Base-by-base conservation (phyloP, 305 asterid species). In the Coffea humblotiana region DNA sequence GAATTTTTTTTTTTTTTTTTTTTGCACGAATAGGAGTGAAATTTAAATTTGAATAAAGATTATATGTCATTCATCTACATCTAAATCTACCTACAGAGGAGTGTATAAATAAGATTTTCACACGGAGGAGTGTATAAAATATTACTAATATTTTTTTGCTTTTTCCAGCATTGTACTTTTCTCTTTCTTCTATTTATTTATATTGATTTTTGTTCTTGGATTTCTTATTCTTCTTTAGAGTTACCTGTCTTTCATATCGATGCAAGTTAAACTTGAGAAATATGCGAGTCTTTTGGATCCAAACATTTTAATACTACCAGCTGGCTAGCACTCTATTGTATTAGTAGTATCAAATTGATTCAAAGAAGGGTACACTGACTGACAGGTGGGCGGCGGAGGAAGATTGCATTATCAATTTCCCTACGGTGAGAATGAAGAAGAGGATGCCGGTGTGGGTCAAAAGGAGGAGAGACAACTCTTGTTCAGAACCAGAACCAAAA, bases 351-450 rank as follows among this genome's bases (percentile, higher is more conserved):
- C 14, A 4, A 9, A 23, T n/a, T 14, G n/a, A 14, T 27, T 25
- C 16, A 43, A 29, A 63, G 7, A 58, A 77, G 3, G 61, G 15
- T n/a, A 8, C 43, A 37, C 5, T 37, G 64, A 29, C 32, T 29
- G 32, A 29, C 77, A 94, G 98, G 88, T 94, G 97, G 97, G 90
- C 86, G 78, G 97, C 97, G n/a, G 97, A 91, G 84, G 90, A 89
- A 5, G 98, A 94, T 75, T 84, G 91, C 54, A 89, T 94, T 54
- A 45, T 91, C 81, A 89, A 91, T 84, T 94, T 93, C 74, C 98
- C 98, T 0, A 94, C 98, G 0, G 98, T 93, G 79, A 90, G 97
- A 82, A 89, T 94, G 97, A 91, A 89, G 90, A 85, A 80, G 69
- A 81, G 90, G 82, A 90, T 94, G 98, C 97, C 97, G 2, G 86